Percentiles rank a stretch among this genome's conserved stretches.
Conservation (phyloP, 371 early-diverging fungal species). For the Saksenaea vasiformis region DNA sequence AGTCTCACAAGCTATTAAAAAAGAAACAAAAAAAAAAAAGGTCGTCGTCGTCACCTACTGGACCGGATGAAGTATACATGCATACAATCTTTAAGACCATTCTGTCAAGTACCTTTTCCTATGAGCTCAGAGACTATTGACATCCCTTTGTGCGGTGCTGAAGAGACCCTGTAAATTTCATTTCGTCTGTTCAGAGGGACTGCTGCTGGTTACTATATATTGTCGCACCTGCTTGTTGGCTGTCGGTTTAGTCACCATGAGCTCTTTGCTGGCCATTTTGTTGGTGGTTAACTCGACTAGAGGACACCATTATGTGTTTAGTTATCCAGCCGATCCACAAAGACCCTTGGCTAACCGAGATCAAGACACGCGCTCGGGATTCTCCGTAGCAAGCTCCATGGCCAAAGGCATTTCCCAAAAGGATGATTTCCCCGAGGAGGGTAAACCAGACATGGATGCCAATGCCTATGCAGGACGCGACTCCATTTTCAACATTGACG, state of each 20-base stretch:
- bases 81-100: background rate
- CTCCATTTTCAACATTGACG: conserved; percentile 68
- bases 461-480: conserved; percentile 41
- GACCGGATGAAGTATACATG: background rate
- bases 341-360: conserved; percentile 18
- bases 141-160: background rate
- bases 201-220: background rate
- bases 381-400: conserved; percentile 11
- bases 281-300: conserved; percentile 70
- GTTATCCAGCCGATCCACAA: conserved; percentile 60
- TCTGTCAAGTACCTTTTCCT: background rate
- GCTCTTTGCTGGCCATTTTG: conserved; percentile 56
- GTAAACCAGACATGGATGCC: background rate
- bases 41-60: background rate
- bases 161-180: background rate
- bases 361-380: conserved; percentile 3
- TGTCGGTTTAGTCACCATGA: conserved; percentile 18
- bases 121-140: background rate
- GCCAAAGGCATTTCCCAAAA: background rate
- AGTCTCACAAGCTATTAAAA: background rate
- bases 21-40: background rate
- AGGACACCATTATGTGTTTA: conserved; percentile 73
- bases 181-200: background rate
- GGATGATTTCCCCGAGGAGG: conserved; percentile 2
- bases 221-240: background rate